Percentiles rank a stretch among this genome's conserved stretches.
Evolutionary conservation across 2,329 filamentous ascomycete species (phyloP).

Genomic region (Fusarium sp.): DNA sequence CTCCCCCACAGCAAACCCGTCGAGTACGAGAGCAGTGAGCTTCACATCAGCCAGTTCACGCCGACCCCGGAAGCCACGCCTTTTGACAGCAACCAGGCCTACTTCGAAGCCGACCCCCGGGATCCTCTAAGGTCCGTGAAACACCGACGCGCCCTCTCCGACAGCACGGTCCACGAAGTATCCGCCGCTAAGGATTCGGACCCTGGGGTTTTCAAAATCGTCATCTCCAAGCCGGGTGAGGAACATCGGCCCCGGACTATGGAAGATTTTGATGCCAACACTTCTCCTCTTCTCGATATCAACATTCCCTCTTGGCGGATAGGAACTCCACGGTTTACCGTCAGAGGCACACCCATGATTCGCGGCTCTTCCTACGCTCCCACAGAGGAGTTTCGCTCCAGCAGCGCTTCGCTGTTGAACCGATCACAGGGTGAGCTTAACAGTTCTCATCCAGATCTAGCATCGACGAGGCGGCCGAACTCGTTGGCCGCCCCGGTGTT

Average conservation of each 20-base stretch:
- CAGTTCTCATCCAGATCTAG: conserved; percentile 39
- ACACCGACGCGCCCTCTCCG: conserved; percentile 73
- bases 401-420: conserved; percentile 60
- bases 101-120: conserved; percentile 41
- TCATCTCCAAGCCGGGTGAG: conserved; percentile 75
- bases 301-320: conserved; percentile 85
- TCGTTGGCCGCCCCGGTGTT: conserved; percentile 51
- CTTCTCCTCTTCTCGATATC: conserved; percentile 69
- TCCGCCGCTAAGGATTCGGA: conserved; percentile 61
- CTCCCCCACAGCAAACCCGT: conserved; percentile 45
- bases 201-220: conserved; percentile 75
- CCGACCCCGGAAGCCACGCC: conserved; percentile 52
- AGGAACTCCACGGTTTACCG: conserved; percentile 81
- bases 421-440: conserved; percentile 47
- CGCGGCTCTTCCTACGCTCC: conserved; percentile 82
- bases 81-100: conserved; percentile 47
- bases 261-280: conserved; percentile 59
- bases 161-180: conserved; percentile 76
- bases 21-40: conserved; percentile 41
- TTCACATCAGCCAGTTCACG: conserved; percentile 53
- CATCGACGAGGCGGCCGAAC: conserved; percentile 48
- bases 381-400: conserved; percentile 73
- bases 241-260: conserved; percentile 68
- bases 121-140: conserved; percentile 42
- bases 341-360: conserved; percentile 76